Evolutionary conservation across 2,329 filamentous ascomycete genomes (phyloP), one percentile per base, ranked within the genome.

Genomic region (Cladophialophora immunda): DNA sequence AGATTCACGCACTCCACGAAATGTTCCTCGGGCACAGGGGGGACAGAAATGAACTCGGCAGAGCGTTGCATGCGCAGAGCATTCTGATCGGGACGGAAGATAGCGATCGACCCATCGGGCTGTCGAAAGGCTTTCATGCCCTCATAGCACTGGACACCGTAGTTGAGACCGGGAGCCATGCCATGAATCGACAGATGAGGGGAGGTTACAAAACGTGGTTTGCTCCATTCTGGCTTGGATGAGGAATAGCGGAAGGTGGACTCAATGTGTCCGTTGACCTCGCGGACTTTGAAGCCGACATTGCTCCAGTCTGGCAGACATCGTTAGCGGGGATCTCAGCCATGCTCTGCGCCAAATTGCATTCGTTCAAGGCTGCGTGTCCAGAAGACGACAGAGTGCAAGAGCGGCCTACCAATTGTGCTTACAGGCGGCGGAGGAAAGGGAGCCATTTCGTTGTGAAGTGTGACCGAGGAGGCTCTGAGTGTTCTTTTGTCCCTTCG

Each of bases 121-220:
- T 85, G 84, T 70, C 94, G 93, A 86, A 97, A 97, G 63, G 94
- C 94, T 81, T 98, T 98, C 78, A 98, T 89, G n/a, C 95, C 95
- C 79, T 99, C 95, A 84, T 97, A 99, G 75, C 93, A 94, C 82
- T 98, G 95, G 78, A 97, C 93, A 66, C 94, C 93, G 79, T 99
- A 99, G 85, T 99, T 99, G 71, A 98, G 87, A 52, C 89, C 94
- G 0, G 95, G 94, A 0, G 94, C 90, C 92, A 99, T 95, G 79
- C 94, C 95, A 80, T 98, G 94, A 76, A 98, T 89, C 72, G 90
- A 89, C 74, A 98, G 87, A 83, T 86, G 94, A 6, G 94, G 94
- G 74, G 94, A 92, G 68, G 87, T 81, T 68, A 97, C 89, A 81
- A 97, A 97, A 70, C 86, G 82, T 29, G 92, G 93, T 15, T 89